Evolutionary conservation across 495 filamentous ascomycete genomes (phyloP).

Genomic region (Letharia columbiana): DNA sequence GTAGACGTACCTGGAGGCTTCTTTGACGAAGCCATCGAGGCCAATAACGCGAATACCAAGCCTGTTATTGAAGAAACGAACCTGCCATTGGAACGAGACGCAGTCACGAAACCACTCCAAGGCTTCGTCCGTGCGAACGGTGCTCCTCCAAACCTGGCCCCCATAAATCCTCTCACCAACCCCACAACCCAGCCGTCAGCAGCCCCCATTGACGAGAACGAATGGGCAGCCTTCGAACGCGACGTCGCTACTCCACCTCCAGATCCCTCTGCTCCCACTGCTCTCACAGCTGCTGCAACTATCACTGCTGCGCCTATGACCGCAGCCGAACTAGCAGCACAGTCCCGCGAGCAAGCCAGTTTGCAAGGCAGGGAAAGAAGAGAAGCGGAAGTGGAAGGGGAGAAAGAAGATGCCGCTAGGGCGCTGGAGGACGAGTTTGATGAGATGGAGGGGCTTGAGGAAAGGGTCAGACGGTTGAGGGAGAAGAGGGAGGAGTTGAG

Average conservation of each 20-base stretch:
- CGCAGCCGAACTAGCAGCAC: conserved; percentile 62
- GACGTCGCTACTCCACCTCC: conserved; percentile 58
- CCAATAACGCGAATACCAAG: not conserved
- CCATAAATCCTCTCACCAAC: conserved; percentile 17
- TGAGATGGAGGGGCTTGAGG: conserved; percentile 86
- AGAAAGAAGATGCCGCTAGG: conserved; percentile 76
- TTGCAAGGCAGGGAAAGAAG: conserved; percentile 42
- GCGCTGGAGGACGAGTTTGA: conserved; percentile 84
- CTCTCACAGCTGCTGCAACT: conserved; percentile 41
- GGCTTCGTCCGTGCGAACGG: not conserved
- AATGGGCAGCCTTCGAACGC: conserved; percentile 87
- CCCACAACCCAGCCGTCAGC: conserved; percentile 22
- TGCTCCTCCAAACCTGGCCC: not conserved
- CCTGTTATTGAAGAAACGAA: not conserved
- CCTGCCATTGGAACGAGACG: not conserved
- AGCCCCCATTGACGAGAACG: conserved; percentile 59
- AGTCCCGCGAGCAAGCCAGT: conserved; percentile 50
- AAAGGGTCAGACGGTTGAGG: conserved; percentile 65
- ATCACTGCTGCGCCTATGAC: conserved; percentile 64
- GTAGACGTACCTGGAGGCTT: conserved; percentile 22
- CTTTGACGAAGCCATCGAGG: conserved; percentile 23
- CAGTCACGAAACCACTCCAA: not conserved
- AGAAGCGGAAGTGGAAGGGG: conserved; percentile 63
- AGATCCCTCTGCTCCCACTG: conserved; percentile 29
- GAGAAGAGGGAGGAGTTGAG: conserved; percentile 57